Base-by-base conservation (phyloP, 306 rosid species). In the Rosa rugosa region DNA sequence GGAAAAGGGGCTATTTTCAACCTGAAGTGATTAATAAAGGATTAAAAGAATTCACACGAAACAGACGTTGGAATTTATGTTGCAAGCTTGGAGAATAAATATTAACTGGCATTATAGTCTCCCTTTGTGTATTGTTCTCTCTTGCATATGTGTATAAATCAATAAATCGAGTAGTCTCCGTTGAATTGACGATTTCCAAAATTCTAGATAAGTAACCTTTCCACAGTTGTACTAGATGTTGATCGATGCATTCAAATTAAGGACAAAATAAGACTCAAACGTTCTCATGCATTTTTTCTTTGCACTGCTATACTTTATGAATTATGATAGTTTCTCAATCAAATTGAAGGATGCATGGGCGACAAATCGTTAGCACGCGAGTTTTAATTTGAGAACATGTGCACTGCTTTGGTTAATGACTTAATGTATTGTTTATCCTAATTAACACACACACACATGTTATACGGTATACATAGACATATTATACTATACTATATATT, bases 111-210 rank as follows among this genome's bases (percentile, higher is more conserved):
- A 13, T 2, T 27, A 14, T 11, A 63, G 40, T 14, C 42, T 27
- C 69, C 16, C 69, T 25, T 25, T 31, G 41, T 27, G 12, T 57
- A 57, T 57, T 57, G 64, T 17, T 3, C 23, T 14, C 22, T 17
- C 6, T 51, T 23, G 51, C 63, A 18, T 27, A 47, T 10, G 65
- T 50, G 62, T 16, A 5, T 56, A 0, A 11, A 57, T 57, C 14
- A 12, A 14, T 63, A 20, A 4, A 27, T 49, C 3, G 23, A 63
- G 31, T 63, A 11, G 42, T 66, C 64, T 59, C 4, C 64, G n/a
- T 79, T 79, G 77, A 71, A 60, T 71, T 60, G 72, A 71, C 65
- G 50, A n/a, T 34, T 80, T 73, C 75, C 36, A 27, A 51, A 63
- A 66, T 73, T 80, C 42, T 34, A 53, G 79, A 63, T 4, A 18